A percentile compares a stretch with the other conserved stretches of the same genome.
phyloP scores from a whole-genome alignment of 805 yeast species.

The Yarrowia osloensis region DNA sequence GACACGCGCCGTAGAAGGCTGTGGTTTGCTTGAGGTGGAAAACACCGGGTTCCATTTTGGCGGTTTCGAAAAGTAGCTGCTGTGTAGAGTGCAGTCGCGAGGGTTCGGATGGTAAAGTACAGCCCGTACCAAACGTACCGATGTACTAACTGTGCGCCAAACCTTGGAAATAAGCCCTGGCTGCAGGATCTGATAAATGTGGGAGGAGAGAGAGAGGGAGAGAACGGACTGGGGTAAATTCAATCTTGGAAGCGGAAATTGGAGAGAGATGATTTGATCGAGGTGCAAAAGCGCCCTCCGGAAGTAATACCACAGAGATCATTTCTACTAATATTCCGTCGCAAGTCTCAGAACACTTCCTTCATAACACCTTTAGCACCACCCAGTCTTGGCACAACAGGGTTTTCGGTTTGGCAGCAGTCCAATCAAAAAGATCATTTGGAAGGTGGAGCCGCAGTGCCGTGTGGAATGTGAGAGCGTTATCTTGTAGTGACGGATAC shows the following conservation, averaged over 20 bases:
- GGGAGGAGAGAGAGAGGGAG: neutral
- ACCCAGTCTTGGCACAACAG: slow-evolving; percentile 13
- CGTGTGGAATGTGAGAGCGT: too few relatives aligned
- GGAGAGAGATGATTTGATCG: too few relatives aligned
- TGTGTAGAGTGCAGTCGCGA: neutral
- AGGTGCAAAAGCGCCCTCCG: too few relatives aligned
- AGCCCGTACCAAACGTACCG: neutral
- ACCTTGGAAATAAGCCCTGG: slow-evolving; percentile 1
- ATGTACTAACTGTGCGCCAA: neutral
- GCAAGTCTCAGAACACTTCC: too few relatives aligned
- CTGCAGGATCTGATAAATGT: slow-evolving; percentile 27
- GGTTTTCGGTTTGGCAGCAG: slow-evolving; percentile 23
- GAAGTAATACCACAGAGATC: too few relatives aligned
- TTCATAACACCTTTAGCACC: too few relatives aligned
- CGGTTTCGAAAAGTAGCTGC: neutral
- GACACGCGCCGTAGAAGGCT: slow-evolving; percentile 39
- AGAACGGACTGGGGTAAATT: neutral
- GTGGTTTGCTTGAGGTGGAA: slow-evolving; percentile 23
- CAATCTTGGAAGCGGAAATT: neutral
- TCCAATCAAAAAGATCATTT: slow-evolving; percentile 20
- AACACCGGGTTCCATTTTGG: slow-evolving; percentile 20
- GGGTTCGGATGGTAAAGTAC: neutral
- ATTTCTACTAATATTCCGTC: too few relatives aligned
- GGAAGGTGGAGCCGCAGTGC: slow-evolving; percentile 15
- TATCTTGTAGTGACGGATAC: too few relatives aligned